Base-by-base conservation (phyloP, 129 eudicot genomes). In the Flaveria robusta region DNA sequence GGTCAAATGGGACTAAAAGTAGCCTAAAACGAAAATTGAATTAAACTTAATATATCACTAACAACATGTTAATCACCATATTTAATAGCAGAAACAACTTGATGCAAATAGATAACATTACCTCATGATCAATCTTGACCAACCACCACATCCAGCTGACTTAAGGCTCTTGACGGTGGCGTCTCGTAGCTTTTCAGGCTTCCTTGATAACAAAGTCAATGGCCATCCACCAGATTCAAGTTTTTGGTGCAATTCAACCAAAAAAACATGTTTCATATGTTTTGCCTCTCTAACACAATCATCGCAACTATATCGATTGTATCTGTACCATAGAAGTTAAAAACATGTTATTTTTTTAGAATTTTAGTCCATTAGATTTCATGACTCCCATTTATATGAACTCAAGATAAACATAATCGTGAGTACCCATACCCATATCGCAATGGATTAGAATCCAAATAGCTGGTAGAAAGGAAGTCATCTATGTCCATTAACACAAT, bases 61-160 rank as follows among this genome's bases (percentile, higher is more conserved):
- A n/a, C n/a, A n/a, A n/a, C n/a, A n/a, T n/a, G n/a, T n/a, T n/a
- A n/a, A n/a, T n/a, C n/a, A n/a, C n/a, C n/a, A n/a, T n/a, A n/a
- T n/a, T n/a, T n/a, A n/a, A n/a, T n/a, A n/a, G n/a, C n/a, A n/a
- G n/a, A n/a, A n/a, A n/a, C n/a, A n/a, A n/a, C n/a, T n/a, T 15
- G 5, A 29, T 6, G 12, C 13, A 77, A 8, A 68, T 34, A 34
- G 39, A 34, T 9, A 70, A 78, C 39, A 11, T 45, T 78, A 89
- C 95, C 95, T 89, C 91, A 84, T 74, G 82, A 89, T 75, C 68
- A 89, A 65, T 26, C 81, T 82, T 23, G 81, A 84, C 89, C 89
- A 89, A 68, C 82, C 84, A 77, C 74, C 65, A 82, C 76, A 89
- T 82, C 87, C 89, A 34, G 78, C 77, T 77, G 86, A 89, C 31